Percentiles rank a stretch among this genome's conserved stretches.
These are phyloP conservation scores for Metschnikowia santaceciliae DNA, from an alignment of 805 yeast species.

Conservation along the genomic window DNA sequence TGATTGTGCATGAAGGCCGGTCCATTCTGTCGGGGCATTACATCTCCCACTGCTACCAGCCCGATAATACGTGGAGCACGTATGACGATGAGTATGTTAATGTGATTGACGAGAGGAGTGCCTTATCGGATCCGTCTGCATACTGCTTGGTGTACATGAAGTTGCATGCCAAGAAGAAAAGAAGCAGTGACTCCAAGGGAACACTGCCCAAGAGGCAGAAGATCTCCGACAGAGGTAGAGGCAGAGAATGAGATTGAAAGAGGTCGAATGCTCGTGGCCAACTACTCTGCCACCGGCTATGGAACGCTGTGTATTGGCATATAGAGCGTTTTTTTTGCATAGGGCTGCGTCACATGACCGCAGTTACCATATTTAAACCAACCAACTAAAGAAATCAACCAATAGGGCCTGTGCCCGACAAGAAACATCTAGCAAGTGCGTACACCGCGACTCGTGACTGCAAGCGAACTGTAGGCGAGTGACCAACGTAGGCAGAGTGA, in stretches of 20 bases:
- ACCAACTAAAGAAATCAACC: not conserved
- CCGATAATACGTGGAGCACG: slow-evolving; percentile 88
- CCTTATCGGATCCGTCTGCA: slow-evolving; percentile 80
- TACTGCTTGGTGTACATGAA: slow-evolving; percentile 85
- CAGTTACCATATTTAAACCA: slow-evolving; percentile 1
- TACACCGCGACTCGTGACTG: no score
- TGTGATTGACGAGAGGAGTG: slow-evolving; percentile 65
- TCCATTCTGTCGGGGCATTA: slow-evolving; percentile 92
- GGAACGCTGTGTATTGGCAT: not conserved
- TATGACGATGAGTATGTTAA: slow-evolving; percentile 92
- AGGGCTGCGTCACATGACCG: slow-evolving; percentile 1
- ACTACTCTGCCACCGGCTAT: not conserved
- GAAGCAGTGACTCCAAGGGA: not conserved
- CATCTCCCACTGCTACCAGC: slow-evolving; percentile 85
- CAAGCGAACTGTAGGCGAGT: no score
- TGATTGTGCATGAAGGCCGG: slow-evolving; percentile 92
- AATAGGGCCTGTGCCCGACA: not conserved
- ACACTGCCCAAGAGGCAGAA: not conserved
- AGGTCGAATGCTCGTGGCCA: not conserved
- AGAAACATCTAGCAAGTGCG: no score
- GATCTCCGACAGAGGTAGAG: no score
- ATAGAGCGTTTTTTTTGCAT: slow-evolving; percentile 4
- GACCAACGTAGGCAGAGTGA: no score
- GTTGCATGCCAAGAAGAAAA: slow-evolving; percentile 50
- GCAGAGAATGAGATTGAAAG: no score